Percentiles rank a stretch among this genome's conserved stretches.
Evolutionary conservation across 768 basidiomycete species (phyloP).

Genomic region (Brasilioporus rufonigricans): DNA sequence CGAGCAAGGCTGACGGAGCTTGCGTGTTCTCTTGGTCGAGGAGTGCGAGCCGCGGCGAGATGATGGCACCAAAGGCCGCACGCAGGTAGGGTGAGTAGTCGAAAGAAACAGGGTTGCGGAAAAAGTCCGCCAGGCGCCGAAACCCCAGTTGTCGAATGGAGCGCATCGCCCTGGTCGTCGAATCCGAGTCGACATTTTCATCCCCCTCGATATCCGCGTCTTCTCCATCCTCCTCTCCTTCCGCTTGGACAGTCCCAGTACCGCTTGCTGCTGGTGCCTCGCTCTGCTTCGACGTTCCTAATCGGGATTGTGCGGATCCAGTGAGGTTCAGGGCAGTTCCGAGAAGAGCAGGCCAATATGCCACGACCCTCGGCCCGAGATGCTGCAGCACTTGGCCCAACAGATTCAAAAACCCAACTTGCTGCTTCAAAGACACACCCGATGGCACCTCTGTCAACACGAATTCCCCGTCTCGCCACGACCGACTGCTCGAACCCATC

Average conservation of each 20-base stretch:
- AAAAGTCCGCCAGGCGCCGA: conserved; percentile 86
- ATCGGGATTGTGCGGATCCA: conserved; percentile 57
- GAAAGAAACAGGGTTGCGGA: conserved; percentile 68
- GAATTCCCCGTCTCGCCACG: conserved; percentile 29
- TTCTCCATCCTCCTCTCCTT: too few species aligned
- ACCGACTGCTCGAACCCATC: conserved; percentile 40
- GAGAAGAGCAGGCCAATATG: conserved; percentile 75
- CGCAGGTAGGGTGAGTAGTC: conserved; percentile 73
- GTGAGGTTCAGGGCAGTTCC: conserved; percentile 65
- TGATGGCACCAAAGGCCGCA: conserved; percentile 63
- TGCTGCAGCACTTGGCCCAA: conserved; percentile 82
- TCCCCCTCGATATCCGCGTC: conserved; percentile 37
- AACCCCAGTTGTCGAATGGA: conserved; percentile 79
- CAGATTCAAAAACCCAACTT: conserved; percentile 81
- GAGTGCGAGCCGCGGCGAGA: conserved; percentile 75
- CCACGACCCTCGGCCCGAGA: conserved; percentile 67
- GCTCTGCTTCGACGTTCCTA: conserved; percentile 34
- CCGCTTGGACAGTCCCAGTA: too few species aligned
- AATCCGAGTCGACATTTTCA: conserved; percentile 30
- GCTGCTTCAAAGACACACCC: conserved; percentile 56
- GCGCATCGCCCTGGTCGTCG: conserved; percentile 45
- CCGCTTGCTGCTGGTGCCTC: conserved; percentile 23
- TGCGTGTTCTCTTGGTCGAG: conserved; percentile 89
- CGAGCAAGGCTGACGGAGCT: conserved; percentile 83
- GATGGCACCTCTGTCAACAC: conserved; percentile 26